Conservation (phyloP, 2,329 filamentous ascomycete species). For the Colletotrichum sp. region DNA sequence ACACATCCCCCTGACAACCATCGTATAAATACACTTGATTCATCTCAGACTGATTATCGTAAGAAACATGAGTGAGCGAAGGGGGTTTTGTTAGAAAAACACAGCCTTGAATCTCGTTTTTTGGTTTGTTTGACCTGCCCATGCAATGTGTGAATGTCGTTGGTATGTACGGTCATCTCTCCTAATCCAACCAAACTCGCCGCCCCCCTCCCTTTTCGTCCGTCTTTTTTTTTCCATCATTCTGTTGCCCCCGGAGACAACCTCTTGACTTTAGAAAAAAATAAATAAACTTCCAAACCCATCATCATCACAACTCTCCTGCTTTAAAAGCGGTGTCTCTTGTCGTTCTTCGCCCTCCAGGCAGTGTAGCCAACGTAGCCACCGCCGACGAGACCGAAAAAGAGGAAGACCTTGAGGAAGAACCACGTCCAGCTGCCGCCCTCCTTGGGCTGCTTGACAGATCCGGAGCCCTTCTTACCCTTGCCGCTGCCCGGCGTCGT, state of each 20-base stretch:
- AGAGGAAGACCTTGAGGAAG: constrained; percentile 82
- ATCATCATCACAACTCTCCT: neutral
- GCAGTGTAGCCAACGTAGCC: constrained; percentile 86
- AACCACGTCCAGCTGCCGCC: constrained; percentile 65
- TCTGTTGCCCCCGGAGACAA: neutral
- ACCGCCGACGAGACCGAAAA: constrained; percentile 72
- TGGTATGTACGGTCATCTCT: constrained; percentile 13
- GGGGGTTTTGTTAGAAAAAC: neutral
- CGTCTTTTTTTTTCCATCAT: neutral
- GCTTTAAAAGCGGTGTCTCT: constrained; percentile 61
- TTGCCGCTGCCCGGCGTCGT: constrained; percentile 31
- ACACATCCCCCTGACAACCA: neutral
- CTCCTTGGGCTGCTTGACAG: constrained; percentile 47
- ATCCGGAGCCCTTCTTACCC: constrained; percentile 27
- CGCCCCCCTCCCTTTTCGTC: neutral
- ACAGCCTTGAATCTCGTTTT: neutral
- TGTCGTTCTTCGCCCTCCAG: constrained; percentile 72
- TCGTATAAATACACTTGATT: constrained; percentile 19
- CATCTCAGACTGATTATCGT: constrained; percentile 16
- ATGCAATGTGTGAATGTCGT: constrained; percentile 11
- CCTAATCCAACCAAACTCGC: neutral
- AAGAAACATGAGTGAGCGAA: constrained; percentile 1
- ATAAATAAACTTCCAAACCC: neutral
- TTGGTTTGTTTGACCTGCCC: neutral
- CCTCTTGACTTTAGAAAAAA: neutral